phyloP scores from a whole-genome alignment of 768 basidiomycete species.

The Xerocomellus intermedius region DNA sequence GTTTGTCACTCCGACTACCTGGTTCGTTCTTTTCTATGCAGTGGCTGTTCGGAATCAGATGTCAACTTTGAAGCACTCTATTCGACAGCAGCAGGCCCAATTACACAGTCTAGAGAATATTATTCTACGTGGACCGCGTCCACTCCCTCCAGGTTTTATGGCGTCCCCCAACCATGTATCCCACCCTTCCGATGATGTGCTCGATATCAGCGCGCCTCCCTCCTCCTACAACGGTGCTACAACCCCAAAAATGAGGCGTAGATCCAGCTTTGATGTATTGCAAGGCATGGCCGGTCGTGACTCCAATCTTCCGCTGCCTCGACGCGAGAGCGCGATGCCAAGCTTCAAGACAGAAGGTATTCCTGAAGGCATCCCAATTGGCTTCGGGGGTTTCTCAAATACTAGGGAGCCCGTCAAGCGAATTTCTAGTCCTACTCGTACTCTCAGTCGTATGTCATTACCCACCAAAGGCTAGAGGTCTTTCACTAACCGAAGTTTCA shows the following conservation, averaged over 20 bases:
- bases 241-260: constrained; percentile 52
- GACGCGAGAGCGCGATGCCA: constrained; percentile 44
- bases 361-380: constrained; percentile 69
- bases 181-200: constrained; percentile 34
- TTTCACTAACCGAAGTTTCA: constrained; percentile 21
- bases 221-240: constrained; percentile 35
- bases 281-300: constrained; percentile 74
- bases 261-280: constrained; percentile 72
- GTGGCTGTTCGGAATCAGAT: constrained; percentile 78
- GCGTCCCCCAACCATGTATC: constrained; percentile 39
- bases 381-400: constrained; percentile 43
- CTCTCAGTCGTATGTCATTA: constrained; percentile 68
- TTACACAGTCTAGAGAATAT: constrained; percentile 66
- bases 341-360: constrained; percentile 52
- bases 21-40: constrained; percentile 37
- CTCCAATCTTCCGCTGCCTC: constrained; percentile 69
- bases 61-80: constrained; percentile 77
- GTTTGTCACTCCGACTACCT: constrained; percentile 19
- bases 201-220: constrained; percentile 33
- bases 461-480: constrained; percentile 18
- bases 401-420: constrained; percentile 47
- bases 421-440: constrained; percentile 69
- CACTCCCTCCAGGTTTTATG: constrained; percentile 44
- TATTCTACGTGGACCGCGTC: constrained; percentile 65
- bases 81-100: constrained; percentile 82